Evolutionary conservation across 345 rosid species (phyloP).

Genomic region (Draba incana): DNA sequence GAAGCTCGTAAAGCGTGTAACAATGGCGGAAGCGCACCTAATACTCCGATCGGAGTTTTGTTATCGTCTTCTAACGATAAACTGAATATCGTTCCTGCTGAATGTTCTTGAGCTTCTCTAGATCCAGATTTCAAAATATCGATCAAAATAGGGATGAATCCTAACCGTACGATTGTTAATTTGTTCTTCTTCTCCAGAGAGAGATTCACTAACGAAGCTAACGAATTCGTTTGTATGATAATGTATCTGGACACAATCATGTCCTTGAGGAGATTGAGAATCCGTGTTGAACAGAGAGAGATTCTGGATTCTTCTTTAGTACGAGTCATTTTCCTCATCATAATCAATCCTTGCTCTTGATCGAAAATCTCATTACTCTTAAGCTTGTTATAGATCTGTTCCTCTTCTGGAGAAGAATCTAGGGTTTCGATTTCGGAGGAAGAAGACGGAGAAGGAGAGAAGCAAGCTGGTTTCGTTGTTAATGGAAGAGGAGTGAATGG

Average conservation of each 20-base stretch:
- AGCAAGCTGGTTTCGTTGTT: conserved; percentile 74
- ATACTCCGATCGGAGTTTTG: conserved; percentile 77
- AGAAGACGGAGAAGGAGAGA: conserved; percentile 70
- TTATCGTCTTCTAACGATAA: conserved; percentile 79
- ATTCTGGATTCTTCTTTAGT: conserved; percentile 36
- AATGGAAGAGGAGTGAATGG: conserved; percentile 75
- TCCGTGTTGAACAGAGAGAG: conserved; percentile 29
- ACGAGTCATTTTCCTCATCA: conserved; percentile 42
- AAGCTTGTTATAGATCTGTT: conserved; percentile 39
- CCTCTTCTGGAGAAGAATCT: conserved; percentile 26
- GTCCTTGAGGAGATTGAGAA: conserved; percentile 8
- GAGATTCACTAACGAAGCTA: conserved; percentile 74
- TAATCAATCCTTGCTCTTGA: conserved; percentile 42
- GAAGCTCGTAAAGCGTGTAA: conserved; percentile 58
- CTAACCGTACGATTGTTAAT: conserved; percentile 70
- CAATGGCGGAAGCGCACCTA: conserved; percentile 82
- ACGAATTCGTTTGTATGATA: conserved; percentile 35
- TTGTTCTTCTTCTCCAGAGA: conserved; percentile 71
- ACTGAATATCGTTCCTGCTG: conserved; percentile 77
- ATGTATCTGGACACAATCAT: conserved; percentile 40
- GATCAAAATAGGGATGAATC: conserved; percentile 66
- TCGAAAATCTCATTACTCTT: conserved; percentile 24
- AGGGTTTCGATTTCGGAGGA: conserved; percentile 44
- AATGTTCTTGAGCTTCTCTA: conserved; percentile 75
- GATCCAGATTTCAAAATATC: conserved; percentile 71